Base-by-base conservation (phyloP, 208 protist genomes). In the Leishmania major region DNA sequence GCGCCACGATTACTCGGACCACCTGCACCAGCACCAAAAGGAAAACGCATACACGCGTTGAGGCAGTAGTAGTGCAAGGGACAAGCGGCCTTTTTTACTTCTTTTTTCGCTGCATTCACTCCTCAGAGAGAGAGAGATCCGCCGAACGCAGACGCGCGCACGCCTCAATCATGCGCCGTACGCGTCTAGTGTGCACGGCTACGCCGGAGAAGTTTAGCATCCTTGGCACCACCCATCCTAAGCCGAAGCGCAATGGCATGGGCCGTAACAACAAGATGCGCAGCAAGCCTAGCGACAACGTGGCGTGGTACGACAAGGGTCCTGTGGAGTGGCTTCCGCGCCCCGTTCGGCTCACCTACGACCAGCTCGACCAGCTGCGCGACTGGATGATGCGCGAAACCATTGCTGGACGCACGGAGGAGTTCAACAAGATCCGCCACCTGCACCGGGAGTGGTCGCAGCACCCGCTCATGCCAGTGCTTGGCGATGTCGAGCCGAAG, bases 351-450 rank as follows among this genome's bases (percentile, higher is more conserved):
- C 81, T 98, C 35, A 96, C 87, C 17, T 95, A 96, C 83, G 87
- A 90, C 47, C 91, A 96, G 77, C 77, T 97, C 13, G 93, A 98
- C 64, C 82, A 92, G 73, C 87, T 97, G 71, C 92, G 93, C 11
- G 91, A 95, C 73, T 98, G 92, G 92, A 96, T 97, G 95, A 98
- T 98, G 95, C 88, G 89, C 11, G 95, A 94, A 74, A 97, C 93
- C 3, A 90, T 98, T 0, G 85, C 94, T 55, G 91, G 90, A 0
- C 79, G 86, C 25, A 92, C 78, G 22, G 90, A 93, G 35, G 91
- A 92, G 77, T 93, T 98, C 80, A 88, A 95, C 74, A 81, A 86
- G 13, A 95, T 97, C 73, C 90, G 95, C 17, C 87, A 92, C 43
- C 78, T 98, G 43, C 95, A 98, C 75, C 89, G 92, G 3, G 93